Evolutionary conservation across 768 basidiomycete species (phyloP), one percentile per base, ranked within the genome.

Genomic region (Boletus bicolor): DNA sequence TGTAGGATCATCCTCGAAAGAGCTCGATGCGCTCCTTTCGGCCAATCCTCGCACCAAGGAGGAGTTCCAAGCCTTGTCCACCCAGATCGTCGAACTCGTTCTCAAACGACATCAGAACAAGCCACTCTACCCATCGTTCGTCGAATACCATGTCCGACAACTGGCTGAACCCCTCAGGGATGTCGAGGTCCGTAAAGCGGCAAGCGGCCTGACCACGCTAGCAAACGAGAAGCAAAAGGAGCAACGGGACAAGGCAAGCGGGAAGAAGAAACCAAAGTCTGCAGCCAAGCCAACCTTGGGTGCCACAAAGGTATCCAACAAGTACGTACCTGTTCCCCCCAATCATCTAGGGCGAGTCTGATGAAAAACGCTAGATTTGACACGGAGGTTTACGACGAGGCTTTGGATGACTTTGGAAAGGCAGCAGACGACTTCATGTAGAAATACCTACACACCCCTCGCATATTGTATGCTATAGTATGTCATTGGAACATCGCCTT

Each of bases 191-290:
- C 82, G 94, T 58, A 98, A 98, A 69, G 91, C 84, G 0, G 91
- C 93, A 0, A 89, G 85, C 48, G 85, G 78, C 4, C 75, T 99
- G 52, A 92, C 91, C 15, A 87, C 90, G 3, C 78, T 98, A 7
- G 89, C 93, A 48, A 98, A 96, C 66, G 93, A 95, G 76, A 99
- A 98, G 76, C 91, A 95, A 75, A 91, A 85, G 73, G 92, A 92
- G 68, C 85, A 88, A 63, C 81, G 87, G 59, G 92, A 94, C 36
- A 91, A 89, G 70, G 79, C 84, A 2, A 86, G 83, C 56, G 92
- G 93, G 32, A 97, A 95, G 82, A 96, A 93, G 78, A 95, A 95
- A 76, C 74, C 79, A 44, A 89, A 90, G 74, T 72, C 78, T 7
- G 72, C 80, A 0, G 70, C 77, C 17, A 97, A 91, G 69, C 94